Conservation (phyloP, 768 basidiomycete species). For the Suillus bovinus region DNA sequence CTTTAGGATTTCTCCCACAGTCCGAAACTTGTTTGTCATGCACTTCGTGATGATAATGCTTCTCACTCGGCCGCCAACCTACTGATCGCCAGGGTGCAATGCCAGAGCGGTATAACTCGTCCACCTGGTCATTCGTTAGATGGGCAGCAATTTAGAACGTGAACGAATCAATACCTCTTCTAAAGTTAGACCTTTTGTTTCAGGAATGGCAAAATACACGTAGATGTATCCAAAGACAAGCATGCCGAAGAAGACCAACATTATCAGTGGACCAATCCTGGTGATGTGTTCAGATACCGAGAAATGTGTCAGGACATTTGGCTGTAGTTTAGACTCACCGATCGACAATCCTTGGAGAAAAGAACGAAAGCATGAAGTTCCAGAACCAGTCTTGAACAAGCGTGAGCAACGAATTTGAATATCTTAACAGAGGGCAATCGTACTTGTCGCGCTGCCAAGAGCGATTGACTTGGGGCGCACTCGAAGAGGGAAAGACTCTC, state of each 20-base stretch:
- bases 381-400: slow-evolving; percentile 54
- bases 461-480: slow-evolving; percentile 79
- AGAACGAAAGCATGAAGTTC: slow-evolving; percentile 77
- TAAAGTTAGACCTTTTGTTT: slow-evolving; percentile 75
- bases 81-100: slow-evolving; percentile 67
- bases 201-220: slow-evolving; percentile 76
- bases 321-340: slow-evolving; percentile 34
- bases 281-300: neutral
- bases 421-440: slow-evolving; percentile 4
- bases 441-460: slow-evolving; percentile 62
- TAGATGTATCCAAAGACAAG: slow-evolving; percentile 68
- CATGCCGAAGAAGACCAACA: slow-evolving; percentile 78
- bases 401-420: slow-evolving; percentile 11
- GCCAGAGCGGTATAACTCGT: slow-evolving; percentile 71
- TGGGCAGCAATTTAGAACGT: neutral
- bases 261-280: slow-evolving; percentile 73
- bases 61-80: slow-evolving; percentile 53
- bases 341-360: slow-evolving; percentile 64
- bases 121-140: slow-evolving; percentile 44
- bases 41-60: slow-evolving; percentile 36
- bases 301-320: neutral
- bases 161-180: slow-evolving; percentile 53
- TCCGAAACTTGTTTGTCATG: slow-evolving; percentile 26
- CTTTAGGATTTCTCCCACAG: slow-evolving; percentile 18
- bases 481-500: slow-evolving; percentile 80